Base-by-base conservation (phyloP, 2,329 filamentous ascomycete species). In the Penicillium janthinellum region DNA sequence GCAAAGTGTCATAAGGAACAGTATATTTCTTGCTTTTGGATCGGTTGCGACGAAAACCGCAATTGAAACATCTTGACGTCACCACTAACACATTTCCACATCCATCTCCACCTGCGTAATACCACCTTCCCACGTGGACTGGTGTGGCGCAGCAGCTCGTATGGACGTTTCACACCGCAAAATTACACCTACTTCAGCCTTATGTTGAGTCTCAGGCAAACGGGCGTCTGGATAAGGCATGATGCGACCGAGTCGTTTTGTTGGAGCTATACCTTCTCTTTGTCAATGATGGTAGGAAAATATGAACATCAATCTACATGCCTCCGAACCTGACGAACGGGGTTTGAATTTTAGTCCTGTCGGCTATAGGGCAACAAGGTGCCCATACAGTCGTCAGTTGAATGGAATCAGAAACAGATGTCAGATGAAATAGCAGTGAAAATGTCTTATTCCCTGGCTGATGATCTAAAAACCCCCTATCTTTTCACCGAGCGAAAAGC, bases 21-120 rank as follows among this genome's bases (percentile, higher is more conserved):
- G 28, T 51, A 41, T 49, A 28, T 28, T 37, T 22, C 35, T 42
- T 41, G 41, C 55, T 54, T 55, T 41, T n/a, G 7, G 28, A 35
- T 35, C 11, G 20, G 49, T 38, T 54, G n/a, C 31, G 35, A 44
- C 35, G 28, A 37, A 60, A 59, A 5, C n/a, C 22, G 54, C 57
- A 57, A 48, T 47, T 64, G 61, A 66, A 64, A 68, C 67, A 66
- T 48, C 8, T 57, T 64, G 66, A 69, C 65, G 65, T 69, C 67
- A 68, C n/a, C 58, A 67, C 58, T 62, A 65, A 56, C 50, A 58
- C 31, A 56, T 59, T 63, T 53, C 58, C 56, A 17, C 51, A 47
- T 56, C 45, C 50, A 35, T 52, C 10, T 62, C 63, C 62, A 67
- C 62, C 45, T 45, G 31, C 8, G 28, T 31, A 61, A 44, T 64